Evolutionary conservation across 495 filamentous ascomycete genomes (phyloP).

Genomic region (Letharia columbiana): DNA sequence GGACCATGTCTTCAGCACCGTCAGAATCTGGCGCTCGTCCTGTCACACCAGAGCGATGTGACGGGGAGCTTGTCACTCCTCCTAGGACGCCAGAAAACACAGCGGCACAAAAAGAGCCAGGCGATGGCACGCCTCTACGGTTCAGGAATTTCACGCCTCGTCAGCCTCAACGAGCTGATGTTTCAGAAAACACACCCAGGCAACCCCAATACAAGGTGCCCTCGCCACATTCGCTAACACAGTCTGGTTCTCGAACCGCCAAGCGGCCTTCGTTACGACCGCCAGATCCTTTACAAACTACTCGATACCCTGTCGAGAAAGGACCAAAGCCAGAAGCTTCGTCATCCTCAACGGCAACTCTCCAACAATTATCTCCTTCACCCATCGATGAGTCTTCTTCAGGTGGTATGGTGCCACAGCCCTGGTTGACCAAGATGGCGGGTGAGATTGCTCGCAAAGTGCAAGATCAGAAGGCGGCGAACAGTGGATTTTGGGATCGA

Average conservation of each 20-base stretch:
- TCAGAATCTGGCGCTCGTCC: conserved; percentile 44
- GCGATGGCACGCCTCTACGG: conserved; percentile 16
- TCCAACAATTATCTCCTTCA: conserved; percentile 11
- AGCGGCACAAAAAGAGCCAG: conserved; percentile 20
- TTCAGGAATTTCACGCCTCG: conserved; percentile 26
- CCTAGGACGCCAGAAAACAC: conserved; percentile 35
- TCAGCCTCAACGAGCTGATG: conserved; percentile 12
- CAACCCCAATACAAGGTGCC: conserved; percentile 4
- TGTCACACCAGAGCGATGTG: conserved; percentile 39
- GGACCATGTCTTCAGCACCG: conserved; percentile 29
- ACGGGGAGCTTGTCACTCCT: conserved; percentile 44
- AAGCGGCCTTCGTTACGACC: conserved; percentile 8
- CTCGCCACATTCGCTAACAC: background rate
- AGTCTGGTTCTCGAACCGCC: background rate
- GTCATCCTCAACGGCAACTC: background rate
- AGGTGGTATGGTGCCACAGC: conserved; percentile 64
- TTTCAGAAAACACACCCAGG: conserved; percentile 12
- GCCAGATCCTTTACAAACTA: conserved; percentile 5
- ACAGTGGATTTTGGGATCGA: conserved; percentile 40
- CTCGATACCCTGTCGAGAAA: conserved; percentile 5
- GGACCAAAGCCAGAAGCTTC: background rate
- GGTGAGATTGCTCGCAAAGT: conserved; percentile 79
- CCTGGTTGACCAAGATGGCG: conserved; percentile 86
- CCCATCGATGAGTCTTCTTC: conserved; percentile 24
- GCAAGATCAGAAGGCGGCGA: conserved; percentile 56